Evolutionary conservation across 768 basidiomycete genomes (phyloP), one percentile per base, ranked within the genome.

Genomic region (Lentinula lateritia): DNA sequence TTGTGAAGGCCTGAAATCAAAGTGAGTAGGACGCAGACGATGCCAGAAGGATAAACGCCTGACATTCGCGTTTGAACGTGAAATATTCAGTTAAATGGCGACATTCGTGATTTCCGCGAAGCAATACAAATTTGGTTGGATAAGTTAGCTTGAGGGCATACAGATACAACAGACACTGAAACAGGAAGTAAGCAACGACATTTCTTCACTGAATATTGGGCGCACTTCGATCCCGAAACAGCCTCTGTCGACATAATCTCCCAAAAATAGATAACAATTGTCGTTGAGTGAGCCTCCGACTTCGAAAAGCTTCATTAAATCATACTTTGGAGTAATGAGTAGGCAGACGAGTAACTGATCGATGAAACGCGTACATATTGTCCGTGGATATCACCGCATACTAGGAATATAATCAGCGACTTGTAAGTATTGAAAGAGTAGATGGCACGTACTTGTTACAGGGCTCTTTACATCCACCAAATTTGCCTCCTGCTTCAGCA

Each of bases 31-130:
- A 5, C 55, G 58, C 60, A 23, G 46, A 48, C 36, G 16, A 18
- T 10, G 20, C 15, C 15, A n/a, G 8, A 28, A 0, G 28, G 36
- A 16, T 48, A 9, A 18, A 15, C 9, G 18, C 23, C 58, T 59
- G 43, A 95, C 90, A 90, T 89, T 98, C 96, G 64, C 93, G 89
- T 77, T 94, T 95, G 80, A 98, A 98, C 8, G 96, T 98, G 70
- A 98, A 98, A 73, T 95, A 97, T 74, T 95, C 94, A 2, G 96
- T 98, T 52, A 98, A 79, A 76, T 98, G 95, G 41, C 89, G 85
- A 72, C 96, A 98, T 79, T 98, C 96, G 75, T 98, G 96, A 72
- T 98, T 98, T 8, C 96, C 96, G 52, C 96, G 87, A 39, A 98
- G 81, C 36, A 98, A 81, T 62, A 86, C 84, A 50, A 98, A 78